Evolutionary conservation across 345 rosid species (phyloP), one percentile per base, ranked within the genome.

Genomic region (Linum usitatissimum): DNA sequence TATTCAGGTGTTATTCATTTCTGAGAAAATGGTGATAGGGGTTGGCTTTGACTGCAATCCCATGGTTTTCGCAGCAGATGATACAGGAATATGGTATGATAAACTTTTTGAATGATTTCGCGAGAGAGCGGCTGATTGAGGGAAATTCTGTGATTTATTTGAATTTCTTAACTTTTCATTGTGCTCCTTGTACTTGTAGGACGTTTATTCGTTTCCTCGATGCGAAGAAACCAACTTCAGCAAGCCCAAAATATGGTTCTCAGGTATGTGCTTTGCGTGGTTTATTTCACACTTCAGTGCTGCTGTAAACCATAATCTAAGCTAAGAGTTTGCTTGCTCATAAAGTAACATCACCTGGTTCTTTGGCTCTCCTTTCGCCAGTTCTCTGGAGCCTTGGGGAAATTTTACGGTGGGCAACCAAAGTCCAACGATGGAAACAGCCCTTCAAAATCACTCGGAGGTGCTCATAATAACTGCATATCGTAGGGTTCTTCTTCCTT

Each of bases 351-450:
- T 66, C 15, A 55, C 13, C 36, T 59, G 39, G 48, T 38, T 45
- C 62, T 64, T 39, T 40, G 9, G 3, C 57, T 9, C 14, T 40
- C 49, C 10, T 28, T 62, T 71, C 6, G 61, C 62, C 78, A 90
- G 99, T 81, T 93, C 61, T 86, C 96, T 17, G 99, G 82, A 77
- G 97, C 99, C 66, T 87, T 93, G 80, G 91, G 96, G 64, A 93
- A 93, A 72, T 78, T 93, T 36, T 93, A 93, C 53, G 87, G 96
- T 49, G 87, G 96, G 68, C 99, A 85, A 66, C 79, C 97, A 13
- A 90, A 82, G 83, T 83, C 80, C 64, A 84, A 82, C 65, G 96
- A 93, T 30, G 73, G 78, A 8, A 71, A 64, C 8, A 91, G 86
- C 53, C 66, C 84, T 69, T 79, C 90, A 53, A 79, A 78, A 74